Conservation (phyloP, 495 filamentous ascomycete genomes). For the Penicillium angulare region DNA sequence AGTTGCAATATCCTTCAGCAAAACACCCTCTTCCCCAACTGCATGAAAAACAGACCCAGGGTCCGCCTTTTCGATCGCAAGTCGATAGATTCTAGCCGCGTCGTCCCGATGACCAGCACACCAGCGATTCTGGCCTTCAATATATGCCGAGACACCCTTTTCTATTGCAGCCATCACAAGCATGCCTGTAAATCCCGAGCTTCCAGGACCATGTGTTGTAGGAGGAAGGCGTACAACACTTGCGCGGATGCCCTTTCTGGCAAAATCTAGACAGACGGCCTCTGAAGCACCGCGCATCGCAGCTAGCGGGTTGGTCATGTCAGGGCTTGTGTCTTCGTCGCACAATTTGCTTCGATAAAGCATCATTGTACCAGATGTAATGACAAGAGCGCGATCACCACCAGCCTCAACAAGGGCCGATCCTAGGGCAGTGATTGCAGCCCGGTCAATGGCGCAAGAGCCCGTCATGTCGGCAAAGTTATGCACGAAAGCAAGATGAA, state of each 20-base stretch:
- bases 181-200: neutral
- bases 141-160: neutral
- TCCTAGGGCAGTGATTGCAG: neutral
- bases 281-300: neutral
- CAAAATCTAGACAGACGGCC: neutral
- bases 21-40: neutral
- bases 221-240: neutral
- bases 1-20: neutral
- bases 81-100: neutral
- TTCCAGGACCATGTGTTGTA: neutral
- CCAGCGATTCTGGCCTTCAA: neutral
- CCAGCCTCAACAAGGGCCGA: neutral
- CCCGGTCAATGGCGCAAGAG: neutral
- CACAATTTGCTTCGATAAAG: neutral
- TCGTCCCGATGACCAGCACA: neutral
- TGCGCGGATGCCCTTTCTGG: neutral
- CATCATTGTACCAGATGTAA: neutral
- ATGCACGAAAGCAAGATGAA: neutral
- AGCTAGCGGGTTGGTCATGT: neutral
- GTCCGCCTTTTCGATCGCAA: neutral
- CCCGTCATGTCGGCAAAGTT: neutral
- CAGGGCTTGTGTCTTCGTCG: neutral
- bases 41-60: neutral
- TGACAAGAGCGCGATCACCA: neutral
- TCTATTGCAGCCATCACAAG: neutral